Percentiles rank a stretch among this genome's conserved stretches.
Evolutionary conservation across 495 filamentous ascomycete genomes (phyloP).

Genomic region (Aspergillus sclerotiicarbonarius): DNA sequence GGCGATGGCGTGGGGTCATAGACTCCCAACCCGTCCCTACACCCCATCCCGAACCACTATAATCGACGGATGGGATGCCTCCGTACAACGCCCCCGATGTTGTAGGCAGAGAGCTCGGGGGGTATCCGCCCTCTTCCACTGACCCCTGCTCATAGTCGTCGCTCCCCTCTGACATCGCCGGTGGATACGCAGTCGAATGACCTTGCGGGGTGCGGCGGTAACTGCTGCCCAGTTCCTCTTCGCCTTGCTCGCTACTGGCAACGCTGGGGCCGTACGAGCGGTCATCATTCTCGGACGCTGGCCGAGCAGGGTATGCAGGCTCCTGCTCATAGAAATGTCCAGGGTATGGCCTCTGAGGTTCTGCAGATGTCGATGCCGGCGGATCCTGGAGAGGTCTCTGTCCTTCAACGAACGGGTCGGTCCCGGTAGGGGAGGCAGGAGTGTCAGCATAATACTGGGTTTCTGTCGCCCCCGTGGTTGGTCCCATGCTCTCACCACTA

Average conservation of each 20-base stretch:
- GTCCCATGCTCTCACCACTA: constrained; percentile 23
- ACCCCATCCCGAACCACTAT: constrained; percentile 65
- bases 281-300: constrained; percentile 44
- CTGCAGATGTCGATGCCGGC: constrained; percentile 27
- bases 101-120: constrained; percentile 30
- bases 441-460: constrained; percentile 45
- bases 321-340: constrained; percentile 48
- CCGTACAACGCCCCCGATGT: constrained; percentile 31
- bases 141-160: constrained; percentile 55
- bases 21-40: constrained; percentile 68
- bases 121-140: constrained; percentile 46
- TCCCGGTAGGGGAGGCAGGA: constrained; percentile 51
- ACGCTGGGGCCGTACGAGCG: constrained; percentile 51
- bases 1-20: constrained; percentile 79
- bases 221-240: constrained; percentile 57
- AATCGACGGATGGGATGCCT: constrained; percentile 42
- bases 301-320: constrained; percentile 34
- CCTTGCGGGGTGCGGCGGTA: constrained; percentile 48
- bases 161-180: constrained; percentile 44
- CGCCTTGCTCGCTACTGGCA: constrained; percentile 51
- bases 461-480: constrained; percentile 26
- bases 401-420: constrained; percentile 56
- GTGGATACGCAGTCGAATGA: constrained; percentile 35
- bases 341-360: constrained; percentile 26
- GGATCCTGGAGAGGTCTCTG: constrained; percentile 25